Percentiles rank a stretch among this genome's conserved stretches.
Evolutionary conservation across 495 filamentous ascomycete genomes (phyloP).

Genomic region (Talaromyces thailandensis): DNA sequence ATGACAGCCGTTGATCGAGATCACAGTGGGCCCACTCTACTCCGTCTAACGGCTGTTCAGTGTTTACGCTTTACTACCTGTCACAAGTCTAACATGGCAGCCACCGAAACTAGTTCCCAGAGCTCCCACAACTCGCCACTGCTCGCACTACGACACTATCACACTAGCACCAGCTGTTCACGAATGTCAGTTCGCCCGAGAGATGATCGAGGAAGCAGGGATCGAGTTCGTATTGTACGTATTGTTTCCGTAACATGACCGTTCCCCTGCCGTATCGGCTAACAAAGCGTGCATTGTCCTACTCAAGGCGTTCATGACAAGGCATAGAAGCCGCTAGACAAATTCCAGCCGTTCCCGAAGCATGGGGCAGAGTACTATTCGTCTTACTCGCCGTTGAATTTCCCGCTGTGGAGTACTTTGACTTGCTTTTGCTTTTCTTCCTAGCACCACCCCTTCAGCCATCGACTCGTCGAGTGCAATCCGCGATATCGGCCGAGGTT

Average conservation of each 20-base stretch:
- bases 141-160: not conserved
- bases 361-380: not conserved
- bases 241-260: not conserved
- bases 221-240: not conserved
- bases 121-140: not conserved
- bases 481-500: not conserved
- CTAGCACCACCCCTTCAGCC: not conserved
- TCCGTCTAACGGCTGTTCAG: conserved; percentile 2
- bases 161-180: not conserved
- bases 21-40: not conserved
- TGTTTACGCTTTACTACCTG: not conserved
- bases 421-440: not conserved
- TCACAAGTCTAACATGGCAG: not conserved
- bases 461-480: not conserved
- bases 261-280: not conserved
- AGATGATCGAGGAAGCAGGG: not conserved
- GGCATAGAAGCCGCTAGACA: not conserved
- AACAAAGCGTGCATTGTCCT: not conserved
- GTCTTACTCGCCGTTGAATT: not conserved
- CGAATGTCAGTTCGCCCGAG: not conserved
- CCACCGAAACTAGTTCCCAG: not conserved
- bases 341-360: not conserved
- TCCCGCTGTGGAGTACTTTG: not conserved
- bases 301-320: not conserved
- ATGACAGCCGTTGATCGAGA: conserved; percentile 7